A percentile compares a stretch with the other conserved stretches of the same genome.
phyloP scores from a whole-genome alignment of 169 alveolate species.

The Eimeria zaria region DNA sequence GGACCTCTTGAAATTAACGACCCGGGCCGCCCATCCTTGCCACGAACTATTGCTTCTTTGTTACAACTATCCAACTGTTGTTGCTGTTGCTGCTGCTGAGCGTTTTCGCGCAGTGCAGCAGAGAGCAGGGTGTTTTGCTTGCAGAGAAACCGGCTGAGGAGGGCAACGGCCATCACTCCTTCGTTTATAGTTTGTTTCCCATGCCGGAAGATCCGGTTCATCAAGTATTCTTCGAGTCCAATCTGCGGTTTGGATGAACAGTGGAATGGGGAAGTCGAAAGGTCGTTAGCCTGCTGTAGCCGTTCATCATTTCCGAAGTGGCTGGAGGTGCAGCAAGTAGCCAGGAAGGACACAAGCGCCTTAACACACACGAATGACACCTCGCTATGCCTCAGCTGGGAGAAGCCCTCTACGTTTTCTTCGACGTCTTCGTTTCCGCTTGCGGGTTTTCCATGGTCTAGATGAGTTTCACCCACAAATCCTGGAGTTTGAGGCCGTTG shows the following conservation, averaged over 20 bases:
- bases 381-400: conserved; percentile 33
- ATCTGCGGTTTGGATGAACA: conserved; percentile 65
- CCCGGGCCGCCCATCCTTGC: background rate
- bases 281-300: conserved; percentile 43
- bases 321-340: conserved; percentile 45
- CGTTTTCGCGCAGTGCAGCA: conserved; percentile 23
- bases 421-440: background rate
- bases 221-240: conserved; percentile 63
- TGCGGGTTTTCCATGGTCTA: background rate
- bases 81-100: conserved; percentile 4
- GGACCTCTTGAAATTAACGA: background rate
- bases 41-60: background rate
- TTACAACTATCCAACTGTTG: background rate
- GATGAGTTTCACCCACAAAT: background rate
- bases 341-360: conserved; percentile 42
- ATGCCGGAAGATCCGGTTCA: conserved; percentile 64
- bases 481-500: conserved; percentile 21
- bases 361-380: conserved; percentile 61
- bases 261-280: conserved; percentile 58
- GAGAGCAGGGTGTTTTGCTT: conserved; percentile 40
- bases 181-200: conserved; percentile 59
- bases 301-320: conserved; percentile 42
- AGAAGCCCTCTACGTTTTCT: background rate
- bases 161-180: conserved; percentile 54
- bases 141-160: conserved; percentile 65